Evolutionary conservation across 2,329 filamentous ascomycete species (phyloP), one percentile per base, ranked within the genome.

Genomic region (Orbilia javanica): DNA sequence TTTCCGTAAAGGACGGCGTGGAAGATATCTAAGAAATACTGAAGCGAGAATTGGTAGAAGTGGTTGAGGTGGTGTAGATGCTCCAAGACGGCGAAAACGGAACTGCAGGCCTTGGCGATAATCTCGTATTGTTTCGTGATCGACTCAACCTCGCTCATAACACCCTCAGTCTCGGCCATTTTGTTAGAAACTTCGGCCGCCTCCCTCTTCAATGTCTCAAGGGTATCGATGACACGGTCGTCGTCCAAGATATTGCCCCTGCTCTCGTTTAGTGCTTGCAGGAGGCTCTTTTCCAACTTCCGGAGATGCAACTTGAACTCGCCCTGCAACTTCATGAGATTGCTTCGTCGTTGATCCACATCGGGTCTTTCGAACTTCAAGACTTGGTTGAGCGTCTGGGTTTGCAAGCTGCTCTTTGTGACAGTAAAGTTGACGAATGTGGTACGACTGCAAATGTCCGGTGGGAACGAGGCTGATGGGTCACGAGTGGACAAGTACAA

Each of bases 391-490:
- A 99, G 89, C 0, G 96, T 97, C 85, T 99, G 96, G 1, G 96
- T 98, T 86, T 97, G 96, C 83, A 99, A 88, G 87, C 95, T 98
- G 88, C 96, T 97, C 86, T 98, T 95, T 3, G 96, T 99, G 79
- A 99, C 95, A 0, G 96, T 98, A 82, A 99, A 99, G 86, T 99
- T 99, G 88, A 99, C 96, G 85, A 99, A 97, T 0, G 96, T 99
- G 5, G 96, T 98, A 82, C 96, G 90, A 87, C 94, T 97, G 89
- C 96, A 99, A 80, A 99, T 93, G 83, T 99, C 96, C 0, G 96
- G 96, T 6, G 96, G 90, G 84, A 99, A 99, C 6, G 91, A 93
- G 27, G 96, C 95, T 48, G 96, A 99, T 0, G 96, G 96, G 86
- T 99, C 96, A 82, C 95, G 89, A 1, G 96, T 99, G 0, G 95